phyloP scores from a whole-genome alignment of 2,329 filamentous ascomycete genomes.

The Didymosphaeria variabile region DNA sequence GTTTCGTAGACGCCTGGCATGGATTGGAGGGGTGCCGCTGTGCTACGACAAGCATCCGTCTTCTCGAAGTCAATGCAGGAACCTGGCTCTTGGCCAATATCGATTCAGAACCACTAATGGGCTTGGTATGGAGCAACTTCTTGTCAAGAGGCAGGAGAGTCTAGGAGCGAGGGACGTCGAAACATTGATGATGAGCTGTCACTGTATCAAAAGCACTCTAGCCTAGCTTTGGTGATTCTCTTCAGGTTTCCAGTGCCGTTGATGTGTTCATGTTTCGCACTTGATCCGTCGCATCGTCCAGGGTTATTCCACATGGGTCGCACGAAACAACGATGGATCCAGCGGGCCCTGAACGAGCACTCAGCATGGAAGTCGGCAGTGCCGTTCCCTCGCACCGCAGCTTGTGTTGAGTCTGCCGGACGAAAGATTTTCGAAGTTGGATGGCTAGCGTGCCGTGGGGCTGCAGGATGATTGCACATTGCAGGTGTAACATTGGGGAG shows the following conservation, averaged over 20 bases:
- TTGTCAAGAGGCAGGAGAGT: neutral
- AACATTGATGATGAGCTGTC: neutral
- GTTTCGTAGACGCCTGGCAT: neutral
- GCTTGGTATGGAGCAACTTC: neutral
- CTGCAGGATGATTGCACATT: neutral
- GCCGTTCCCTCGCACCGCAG: neutral
- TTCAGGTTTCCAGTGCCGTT: neutral
- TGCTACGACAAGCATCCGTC: neutral
- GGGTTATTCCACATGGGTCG: neutral
- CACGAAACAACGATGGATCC: conserved; percentile 12
- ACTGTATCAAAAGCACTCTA: neutral
- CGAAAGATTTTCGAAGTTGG: neutral
- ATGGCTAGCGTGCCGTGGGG: neutral
- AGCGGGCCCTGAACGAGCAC: neutral
- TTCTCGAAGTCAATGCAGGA: conserved; percentile 3
- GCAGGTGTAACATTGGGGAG: neutral
- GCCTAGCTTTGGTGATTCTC: neutral
- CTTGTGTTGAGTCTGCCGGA: conserved; percentile 6
- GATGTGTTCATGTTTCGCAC: neutral
- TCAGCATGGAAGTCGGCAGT: neutral
- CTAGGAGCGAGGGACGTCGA: neutral
- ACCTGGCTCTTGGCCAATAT: conserved; percentile 7
- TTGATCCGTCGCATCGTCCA: neutral
- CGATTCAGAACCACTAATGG: neutral
- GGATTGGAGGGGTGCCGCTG: conserved; percentile 4